Conservation (phyloP, 345 rosid genomes). For the Arabis hirsuta region DNA sequence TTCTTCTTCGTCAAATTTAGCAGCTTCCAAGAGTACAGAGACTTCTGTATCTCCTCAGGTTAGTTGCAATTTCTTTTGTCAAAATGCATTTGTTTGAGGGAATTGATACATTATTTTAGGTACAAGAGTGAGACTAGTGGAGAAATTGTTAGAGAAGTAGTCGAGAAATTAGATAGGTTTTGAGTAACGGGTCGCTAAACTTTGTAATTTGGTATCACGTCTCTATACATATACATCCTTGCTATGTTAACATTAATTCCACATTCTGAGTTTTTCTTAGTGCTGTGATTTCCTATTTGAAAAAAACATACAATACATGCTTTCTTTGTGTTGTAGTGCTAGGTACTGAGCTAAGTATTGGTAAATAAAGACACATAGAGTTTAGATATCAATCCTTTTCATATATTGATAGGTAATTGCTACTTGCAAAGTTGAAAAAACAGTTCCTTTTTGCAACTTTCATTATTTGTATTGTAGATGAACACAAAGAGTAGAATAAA, state of each 20-base stretch:
- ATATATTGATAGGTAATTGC: not conserved
- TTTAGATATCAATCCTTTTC: not conserved
- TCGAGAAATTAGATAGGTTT: not conserved
- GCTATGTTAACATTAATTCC: not conserved
- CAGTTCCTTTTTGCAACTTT: not conserved
- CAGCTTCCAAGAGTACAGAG: slow-evolving; percentile 49
- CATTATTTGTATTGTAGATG: slow-evolving; percentile 5
- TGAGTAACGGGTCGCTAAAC: not conserved
- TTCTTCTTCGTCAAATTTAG: slow-evolving; percentile 43
- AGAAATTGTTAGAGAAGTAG: not conserved
- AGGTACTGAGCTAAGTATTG: not conserved
- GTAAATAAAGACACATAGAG: not conserved
- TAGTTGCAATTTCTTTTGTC: not conserved
- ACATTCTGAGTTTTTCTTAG: not conserved
- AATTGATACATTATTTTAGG: not conserved
- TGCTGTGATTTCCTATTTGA: not conserved
- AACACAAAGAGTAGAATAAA: not conserved
- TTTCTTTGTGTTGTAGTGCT: not conserved
- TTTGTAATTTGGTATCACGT: not conserved
- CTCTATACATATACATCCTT: not conserved
- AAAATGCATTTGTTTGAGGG: not conserved
- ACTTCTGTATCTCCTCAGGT: slow-evolving; percentile 59
- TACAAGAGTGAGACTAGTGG: not conserved
- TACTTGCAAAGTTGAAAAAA: not conserved
- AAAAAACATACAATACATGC: not conserved